A percentile compares a stretch with the other conserved stretches of the same genome.
These are phyloP conservation scores for Talaromyces sp. DNA, from an alignment of 2,329 filamentous ascomycete species.

Conservation along the genomic window DNA sequence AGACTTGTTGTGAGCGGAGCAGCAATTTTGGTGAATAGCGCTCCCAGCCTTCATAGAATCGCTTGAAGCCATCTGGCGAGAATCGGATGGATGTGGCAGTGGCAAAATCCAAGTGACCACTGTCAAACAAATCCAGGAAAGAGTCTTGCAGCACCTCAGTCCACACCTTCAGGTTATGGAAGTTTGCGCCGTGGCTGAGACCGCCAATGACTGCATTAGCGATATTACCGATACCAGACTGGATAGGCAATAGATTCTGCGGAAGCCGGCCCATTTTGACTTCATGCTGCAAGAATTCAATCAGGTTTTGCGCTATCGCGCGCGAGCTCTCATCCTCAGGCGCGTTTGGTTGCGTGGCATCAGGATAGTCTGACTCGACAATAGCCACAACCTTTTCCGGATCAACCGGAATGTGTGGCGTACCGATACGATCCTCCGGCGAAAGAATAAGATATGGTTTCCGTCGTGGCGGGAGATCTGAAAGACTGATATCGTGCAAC, in stretches of 20 bases:
- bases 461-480: conserved; percentile 72
- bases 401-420: conserved; percentile 76
- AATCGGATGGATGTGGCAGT: conserved; percentile 88
- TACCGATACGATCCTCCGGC: conserved; percentile 82
- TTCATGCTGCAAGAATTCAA: conserved; percentile 84
- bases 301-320: conserved; percentile 73
- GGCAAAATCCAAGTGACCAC: conserved; percentile 80
- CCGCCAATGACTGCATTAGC: conserved; percentile 88
- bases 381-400: conserved; percentile 80
- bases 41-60: conserved; percentile 86
- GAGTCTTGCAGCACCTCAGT: conserved; percentile 91
- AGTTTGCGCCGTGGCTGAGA: conserved; percentile 71
- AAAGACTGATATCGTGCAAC: conserved; percentile 86
- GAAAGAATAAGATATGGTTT: conserved; percentile 85
- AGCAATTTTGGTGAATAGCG: conserved; percentile 76
- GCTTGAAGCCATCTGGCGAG: conserved; percentile 84
- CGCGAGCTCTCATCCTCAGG: conserved; percentile 70
- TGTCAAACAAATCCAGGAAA: conserved; percentile 90
- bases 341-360: conserved; percentile 70
- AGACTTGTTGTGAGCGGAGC: conserved; percentile 81
- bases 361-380: conserved; percentile 79
- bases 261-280: conserved; percentile 74
- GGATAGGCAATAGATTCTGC: conserved; percentile 70
- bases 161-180: conserved; percentile 86
- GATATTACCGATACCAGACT: conserved; percentile 89